These are phyloP conservation scores for Cladosporium austrohemisphaericum DNA, from an alignment of 2,329 filamentous ascomycete species.

Conservation along the genomic window DNA sequence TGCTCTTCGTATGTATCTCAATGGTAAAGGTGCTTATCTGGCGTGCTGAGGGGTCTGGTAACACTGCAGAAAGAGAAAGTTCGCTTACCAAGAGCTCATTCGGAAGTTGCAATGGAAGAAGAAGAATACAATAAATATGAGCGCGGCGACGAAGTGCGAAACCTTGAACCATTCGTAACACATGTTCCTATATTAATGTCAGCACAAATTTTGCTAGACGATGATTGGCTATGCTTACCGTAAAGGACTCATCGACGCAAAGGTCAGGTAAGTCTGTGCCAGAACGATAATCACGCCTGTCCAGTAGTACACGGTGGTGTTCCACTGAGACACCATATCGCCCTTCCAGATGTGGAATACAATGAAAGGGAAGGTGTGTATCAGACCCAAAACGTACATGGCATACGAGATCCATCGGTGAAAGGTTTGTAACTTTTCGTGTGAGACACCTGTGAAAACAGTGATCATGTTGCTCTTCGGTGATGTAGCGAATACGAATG, in stretches of 20 bases:
- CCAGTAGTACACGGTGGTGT: conserved; percentile 48
- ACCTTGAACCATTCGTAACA: conserved; percentile 61
- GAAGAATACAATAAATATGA: conserved; percentile 56
- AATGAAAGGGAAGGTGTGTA: conserved; percentile 60
- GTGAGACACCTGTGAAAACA: conserved; percentile 51
- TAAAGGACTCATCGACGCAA: conserved; percentile 51
- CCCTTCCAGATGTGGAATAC: conserved; percentile 49
- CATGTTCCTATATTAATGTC: conserved; percentile 40
- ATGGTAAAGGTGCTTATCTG: too few species aligned
- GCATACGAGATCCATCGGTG: conserved; percentile 54
- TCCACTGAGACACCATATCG: conserved; percentile 48
- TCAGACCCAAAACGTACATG: conserved; percentile 53
- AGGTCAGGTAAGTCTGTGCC: conserved; percentile 53
- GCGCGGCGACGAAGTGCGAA: conserved; percentile 50
- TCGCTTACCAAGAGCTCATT: conserved; percentile 49
- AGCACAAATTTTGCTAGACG: neutral
- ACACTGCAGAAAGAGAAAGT: too few species aligned
- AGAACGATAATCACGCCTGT: conserved; percentile 55
- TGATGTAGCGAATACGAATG: conserved; percentile 44
- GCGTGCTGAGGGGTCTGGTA: too few species aligned
- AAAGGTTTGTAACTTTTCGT: conserved; percentile 57
- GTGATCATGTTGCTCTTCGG: conserved; percentile 56
- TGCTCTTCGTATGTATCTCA: too few species aligned
- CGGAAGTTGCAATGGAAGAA: conserved; percentile 58
- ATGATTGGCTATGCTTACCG: conserved; percentile 37